phyloP scores from a whole-genome alignment of 371 early-diverging fungal genomes.

The Mortierella sp. region DNA sequence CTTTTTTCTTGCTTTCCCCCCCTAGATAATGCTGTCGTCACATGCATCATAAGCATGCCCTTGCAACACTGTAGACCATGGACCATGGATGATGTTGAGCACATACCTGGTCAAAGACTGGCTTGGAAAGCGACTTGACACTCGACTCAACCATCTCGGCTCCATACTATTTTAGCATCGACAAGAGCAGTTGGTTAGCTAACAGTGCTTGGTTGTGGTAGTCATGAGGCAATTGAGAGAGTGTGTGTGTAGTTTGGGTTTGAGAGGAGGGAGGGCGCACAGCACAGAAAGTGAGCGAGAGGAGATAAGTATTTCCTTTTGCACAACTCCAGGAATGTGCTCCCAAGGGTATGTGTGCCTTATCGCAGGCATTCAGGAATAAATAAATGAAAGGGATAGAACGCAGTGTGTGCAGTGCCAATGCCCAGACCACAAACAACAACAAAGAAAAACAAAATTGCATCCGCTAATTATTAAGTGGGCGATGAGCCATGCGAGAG shows the following conservation, averaged over 20 bases:
- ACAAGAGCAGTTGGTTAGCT: not conserved
- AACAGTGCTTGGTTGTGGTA: not conserved
- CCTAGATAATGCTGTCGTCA: conserved; percentile 11
- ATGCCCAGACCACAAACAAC: conserved; percentile 31
- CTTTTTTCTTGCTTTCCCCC: not conserved
- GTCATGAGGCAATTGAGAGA: not conserved
- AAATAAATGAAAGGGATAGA: not conserved
- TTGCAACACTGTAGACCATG: not conserved
- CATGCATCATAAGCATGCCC: not conserved
- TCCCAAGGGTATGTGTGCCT: not conserved
- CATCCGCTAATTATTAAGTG: conserved; percentile 1
- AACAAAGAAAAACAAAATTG: conserved; percentile 4
- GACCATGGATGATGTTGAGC: not conserved
- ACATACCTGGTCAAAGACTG: conserved; percentile 70
- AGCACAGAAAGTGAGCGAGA: not conserved
- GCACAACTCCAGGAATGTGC: not conserved
- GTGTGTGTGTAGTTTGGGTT: not conserved
- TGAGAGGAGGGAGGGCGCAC: not conserved
- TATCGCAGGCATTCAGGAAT: not conserved
- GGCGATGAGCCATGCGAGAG: not conserved
- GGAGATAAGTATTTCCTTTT: not conserved
- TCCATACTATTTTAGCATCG: conserved; percentile 57
- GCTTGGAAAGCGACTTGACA: conserved; percentile 73
- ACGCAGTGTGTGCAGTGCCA: not conserved
- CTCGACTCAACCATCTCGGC: conserved; percentile 87